Conservation (phyloP, 1,284 basidiomycete genomes). For the Ceratobasidium sp. region DNA sequence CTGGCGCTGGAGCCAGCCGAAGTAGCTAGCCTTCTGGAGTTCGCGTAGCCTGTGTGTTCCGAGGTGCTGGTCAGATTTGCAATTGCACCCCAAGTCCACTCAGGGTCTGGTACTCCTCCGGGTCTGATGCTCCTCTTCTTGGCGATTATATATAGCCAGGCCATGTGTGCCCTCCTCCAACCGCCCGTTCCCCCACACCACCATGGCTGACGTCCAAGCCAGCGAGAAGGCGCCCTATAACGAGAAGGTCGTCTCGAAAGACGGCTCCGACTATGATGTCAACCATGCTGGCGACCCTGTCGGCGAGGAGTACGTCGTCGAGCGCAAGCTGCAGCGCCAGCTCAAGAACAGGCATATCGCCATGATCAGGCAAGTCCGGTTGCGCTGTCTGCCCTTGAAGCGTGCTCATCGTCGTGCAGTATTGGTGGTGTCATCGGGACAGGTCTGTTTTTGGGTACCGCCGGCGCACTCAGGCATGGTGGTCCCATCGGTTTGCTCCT, state of each 20-base stretch:
- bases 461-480: constrained; percentile 43
- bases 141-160: constrained; percentile 22
- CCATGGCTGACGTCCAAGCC: constrained; percentile 20
- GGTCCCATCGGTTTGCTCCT: constrained; percentile 49
- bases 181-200: not conserved
- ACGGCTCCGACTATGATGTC: constrained; percentile 32
- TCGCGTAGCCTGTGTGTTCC: constrained; percentile 25
- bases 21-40: constrained; percentile 16
- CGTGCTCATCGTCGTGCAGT: constrained; percentile 27
- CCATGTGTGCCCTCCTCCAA: not conserved
- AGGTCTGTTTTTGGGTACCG: constrained; percentile 52
- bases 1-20: not conserved
- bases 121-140: not conserved
- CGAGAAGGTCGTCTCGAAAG: constrained; percentile 21
- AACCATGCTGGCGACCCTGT: constrained; percentile 36
- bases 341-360: constrained; percentile 49
- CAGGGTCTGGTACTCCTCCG: no score
- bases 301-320: constrained; percentile 32
- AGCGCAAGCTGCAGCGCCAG: constrained; percentile 46
- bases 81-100: constrained; percentile 22
- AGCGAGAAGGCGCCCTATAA: constrained; percentile 19
- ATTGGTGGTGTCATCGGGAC: constrained; percentile 81
- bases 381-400: not conserved
- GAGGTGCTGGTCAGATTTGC: not conserved
- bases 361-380: constrained; percentile 43